A percentile compares a stretch with the other conserved stretches of the same genome.
Evolutionary conservation across 108 stramenopile genomes (phyloP).

Genomic region (Cyclotella sp.): DNA sequence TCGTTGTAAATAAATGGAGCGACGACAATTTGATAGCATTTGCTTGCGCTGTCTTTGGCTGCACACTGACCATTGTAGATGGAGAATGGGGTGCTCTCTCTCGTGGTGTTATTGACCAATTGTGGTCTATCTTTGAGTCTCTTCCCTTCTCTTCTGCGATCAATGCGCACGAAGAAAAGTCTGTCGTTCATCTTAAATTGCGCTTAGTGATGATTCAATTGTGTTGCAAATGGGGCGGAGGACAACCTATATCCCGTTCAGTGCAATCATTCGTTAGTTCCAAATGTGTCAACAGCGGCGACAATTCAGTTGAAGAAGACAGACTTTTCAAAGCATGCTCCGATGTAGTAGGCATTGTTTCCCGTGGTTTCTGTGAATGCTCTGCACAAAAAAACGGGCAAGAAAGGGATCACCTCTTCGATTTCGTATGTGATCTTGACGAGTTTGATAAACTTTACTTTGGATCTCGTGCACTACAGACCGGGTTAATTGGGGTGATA

Average conservation of each 20-base stretch:
- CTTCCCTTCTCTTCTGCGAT: slow-evolving; percentile 9
- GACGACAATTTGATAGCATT: slow-evolving; percentile 34
- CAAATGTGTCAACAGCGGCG: background rate
- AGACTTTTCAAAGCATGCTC: slow-evolving; percentile 15
- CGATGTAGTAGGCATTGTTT: slow-evolving; percentile 47
- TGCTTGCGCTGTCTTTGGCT: slow-evolving; percentile 25
- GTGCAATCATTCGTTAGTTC: slow-evolving; percentile 26
- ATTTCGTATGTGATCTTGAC: slow-evolving; percentile 67
- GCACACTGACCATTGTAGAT: slow-evolving; percentile 17
- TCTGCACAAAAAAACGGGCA: slow-evolving; percentile 12
- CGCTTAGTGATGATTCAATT: slow-evolving; percentile 36
- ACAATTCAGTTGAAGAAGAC: slow-evolving; percentile 1
- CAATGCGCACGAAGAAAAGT: background rate
- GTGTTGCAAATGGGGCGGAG: slow-evolving; percentile 35
- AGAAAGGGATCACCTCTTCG: slow-evolving; percentile 39
- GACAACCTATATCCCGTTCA: slow-evolving; percentile 11
- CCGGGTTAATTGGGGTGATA: slow-evolving; percentile 25
- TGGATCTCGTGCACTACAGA: slow-evolving; percentile 12
- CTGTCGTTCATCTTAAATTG: slow-evolving; percentile 21
- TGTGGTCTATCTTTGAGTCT: slow-evolving; percentile 45
- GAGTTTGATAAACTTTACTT: slow-evolving; percentile 56
- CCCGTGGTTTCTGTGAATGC: slow-evolving; percentile 50
- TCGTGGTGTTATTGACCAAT: slow-evolving; percentile 19
- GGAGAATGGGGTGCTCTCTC: slow-evolving; percentile 24
- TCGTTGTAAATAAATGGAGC: slow-evolving; percentile 9